Evolutionary conservation across 1,284 basidiomycete species (phyloP), one percentile per base, ranked within the genome.

Genomic region (Wallemia ichthyophaga): DNA sequence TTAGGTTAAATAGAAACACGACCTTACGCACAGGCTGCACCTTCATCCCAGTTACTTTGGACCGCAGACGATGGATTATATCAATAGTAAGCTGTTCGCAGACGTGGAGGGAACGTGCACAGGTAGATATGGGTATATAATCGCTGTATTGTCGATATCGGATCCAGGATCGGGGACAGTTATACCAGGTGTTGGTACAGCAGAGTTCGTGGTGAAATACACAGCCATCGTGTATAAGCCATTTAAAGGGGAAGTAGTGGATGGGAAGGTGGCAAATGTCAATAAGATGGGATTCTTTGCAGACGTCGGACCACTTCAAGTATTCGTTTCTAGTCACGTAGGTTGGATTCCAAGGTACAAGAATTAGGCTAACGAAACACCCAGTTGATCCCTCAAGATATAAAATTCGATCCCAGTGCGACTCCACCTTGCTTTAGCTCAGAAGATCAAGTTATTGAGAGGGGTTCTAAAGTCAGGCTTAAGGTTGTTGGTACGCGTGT

Each of bases 221-320:
- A 80, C 61, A 24, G 89, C 89, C 11, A 86, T 95, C 64, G 88
- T 95, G 31, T 91, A 91, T 76, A 88, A 91, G 71, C 91, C 89
- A 28, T 98, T 96, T 77, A 95, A 96, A 71, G 91, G 91, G 24
- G 92, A 98, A 70, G 92, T 96, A 2, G 85, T 98, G 32, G 94
- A 98, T 70, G 92, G 88, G 1, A 82, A 91, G 7, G 92, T 98
- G 25, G 83, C 83, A 64, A 91, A 87, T 64, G 94, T 98, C 48
- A 94, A 85, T 71, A 95, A 96, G 88, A 95, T 95, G 88, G 91
- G 91, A 3, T 94, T 96, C 73, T 95, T 96, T 64, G 88, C 87
- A 58, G 85, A 92, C 64, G 88, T 92, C 58, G 94, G 94, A 37
- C 94, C 92, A 19, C 69, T 94, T 63, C 79, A 80, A 53, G 85